Base-by-base conservation (phyloP, 2,329 filamentous ascomycete species). In the Botryotinia convoluta region DNA sequence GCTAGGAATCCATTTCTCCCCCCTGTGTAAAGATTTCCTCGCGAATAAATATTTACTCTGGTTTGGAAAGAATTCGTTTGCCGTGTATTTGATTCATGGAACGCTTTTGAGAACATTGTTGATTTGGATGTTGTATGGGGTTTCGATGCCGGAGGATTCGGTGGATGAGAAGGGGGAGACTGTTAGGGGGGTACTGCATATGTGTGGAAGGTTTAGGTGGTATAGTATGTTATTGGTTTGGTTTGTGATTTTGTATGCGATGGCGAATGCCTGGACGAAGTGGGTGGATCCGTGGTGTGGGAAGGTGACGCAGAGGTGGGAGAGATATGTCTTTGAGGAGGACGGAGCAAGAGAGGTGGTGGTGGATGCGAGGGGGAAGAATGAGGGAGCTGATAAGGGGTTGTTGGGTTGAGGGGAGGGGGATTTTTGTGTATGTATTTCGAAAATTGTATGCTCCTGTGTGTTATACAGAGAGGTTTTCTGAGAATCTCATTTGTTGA, bases 21-120 rank as follows among this genome's bases (percentile, higher is more conserved):
- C 84, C 1, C 79, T 81, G 42, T 81, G 87, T 44, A 88, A 89
- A 74, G 84, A 84, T 69, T 76, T 87, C 0, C 84, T 91, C 4
- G 87, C 87, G 6, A 86, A 85, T 73, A 85, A 84, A 45, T 84
- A 85, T 72, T 85, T 91, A 61, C 84, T 89, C 62, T 91, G 88
- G 85, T 85, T 91, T 20, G 89, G 89, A 62, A 87, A 87, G 77
- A 86, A 90, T 81, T 89, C 87, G 62, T 91, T 91, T 77, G 88
- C 89, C 1, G 87, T 91, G 22, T 91, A 91, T 77, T 84, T 91
- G 10, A 81, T 91, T 32, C 89, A 91, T 80, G 89, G 89, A 60
- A 86, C 87, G 0, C 83, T 91, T 44, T 85, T 91, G 76, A 86
- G 89, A 73, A 87, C 86, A 37, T 80, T 90, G 12, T 83, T 91